These are phyloP conservation scores for Scheffersomyces insectosa DNA, from an alignment of 1,139 yeast genomes.

Conservation along the genomic window DNA sequence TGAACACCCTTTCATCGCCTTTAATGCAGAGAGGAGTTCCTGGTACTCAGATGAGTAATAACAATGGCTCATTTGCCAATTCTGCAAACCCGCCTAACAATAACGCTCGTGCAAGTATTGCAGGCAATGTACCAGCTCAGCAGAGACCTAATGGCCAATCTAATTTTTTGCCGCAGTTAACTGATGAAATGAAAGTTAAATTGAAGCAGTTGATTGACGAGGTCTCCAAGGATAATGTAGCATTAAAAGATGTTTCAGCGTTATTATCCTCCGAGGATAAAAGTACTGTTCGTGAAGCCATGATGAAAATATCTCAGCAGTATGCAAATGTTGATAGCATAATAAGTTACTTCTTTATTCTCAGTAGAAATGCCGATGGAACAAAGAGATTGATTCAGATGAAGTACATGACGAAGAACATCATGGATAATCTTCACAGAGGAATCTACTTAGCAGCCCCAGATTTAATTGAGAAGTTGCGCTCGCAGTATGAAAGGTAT, in stretches of 20 bases:
- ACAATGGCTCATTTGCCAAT: conserved; percentile 6
- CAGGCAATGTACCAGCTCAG: conserved; percentile 6
- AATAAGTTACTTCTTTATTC: conserved; percentile 72
- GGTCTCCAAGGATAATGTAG: conserved; percentile 65
- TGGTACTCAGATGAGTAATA: conserved; percentile 11
- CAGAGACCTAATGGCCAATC: conserved; percentile 4
- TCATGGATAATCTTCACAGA: conserved; percentile 65
- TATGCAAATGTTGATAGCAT: conserved; percentile 72
- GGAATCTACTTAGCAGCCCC: conserved; percentile 67
- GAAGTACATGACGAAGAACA: conserved; percentile 76
- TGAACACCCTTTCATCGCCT: conserved; percentile 22
- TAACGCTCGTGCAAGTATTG: background rate
- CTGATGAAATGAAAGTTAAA: conserved; percentile 47
- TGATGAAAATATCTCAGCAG: conserved; percentile 60
- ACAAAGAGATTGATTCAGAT: conserved; percentile 76
- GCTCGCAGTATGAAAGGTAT: conserved; percentile 71
- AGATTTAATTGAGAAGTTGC: conserved; percentile 67
- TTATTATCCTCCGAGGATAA: conserved; percentile 64
- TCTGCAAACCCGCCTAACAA: background rate
- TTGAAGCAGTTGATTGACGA: conserved; percentile 68
- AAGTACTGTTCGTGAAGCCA: conserved; percentile 57
- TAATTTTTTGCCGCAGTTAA: conserved; percentile 37
- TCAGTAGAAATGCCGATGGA: conserved; percentile 73
- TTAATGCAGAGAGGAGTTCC: conserved; percentile 20
- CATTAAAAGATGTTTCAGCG: conserved; percentile 64